These are phyloP conservation scores for Chaetomiaceae sp. DNA, from an alignment of 2,329 filamentous ascomycete species.

Conservation along the genomic window DNA sequence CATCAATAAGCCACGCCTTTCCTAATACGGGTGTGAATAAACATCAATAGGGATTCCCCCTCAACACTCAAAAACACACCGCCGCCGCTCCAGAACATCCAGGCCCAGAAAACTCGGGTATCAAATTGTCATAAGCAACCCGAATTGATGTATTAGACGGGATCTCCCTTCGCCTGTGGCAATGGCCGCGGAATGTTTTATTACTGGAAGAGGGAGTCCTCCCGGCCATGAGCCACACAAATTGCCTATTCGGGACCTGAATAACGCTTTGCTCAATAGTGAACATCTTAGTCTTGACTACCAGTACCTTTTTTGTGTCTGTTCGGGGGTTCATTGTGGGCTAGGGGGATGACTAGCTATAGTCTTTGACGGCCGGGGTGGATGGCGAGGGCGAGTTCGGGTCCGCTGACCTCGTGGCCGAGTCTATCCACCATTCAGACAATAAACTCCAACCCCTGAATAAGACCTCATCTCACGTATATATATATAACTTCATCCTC, in stretches of 20 bases:
- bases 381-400: neutral
- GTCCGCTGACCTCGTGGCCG: neutral
- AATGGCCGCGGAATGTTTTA: slow-evolving; percentile 7
- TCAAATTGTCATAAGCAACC: neutral
- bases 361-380: slow-evolving; percentile 4
- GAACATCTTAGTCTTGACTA: neutral
- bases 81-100: neutral
- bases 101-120: neutral
- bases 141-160: neutral
- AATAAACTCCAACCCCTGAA: slow-evolving; percentile 18
- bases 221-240: neutral
- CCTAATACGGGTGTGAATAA: slow-evolving; percentile 27
- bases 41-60: slow-evolving; percentile 16
- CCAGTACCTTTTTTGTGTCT: slow-evolving; percentile 6
- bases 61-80: neutral
- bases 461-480: slow-evolving; percentile 2
- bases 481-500: slow-evolving; percentile 14
- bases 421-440: slow-evolving; percentile 11
- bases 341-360: neutral
- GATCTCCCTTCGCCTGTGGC: neutral
- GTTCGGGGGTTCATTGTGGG: neutral
- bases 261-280: slow-evolving; percentile 22
- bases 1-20: slow-evolving; percentile 13
- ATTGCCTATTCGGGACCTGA: slow-evolving; percentile 24
- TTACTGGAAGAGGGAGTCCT: neutral